Base-by-base conservation (phyloP, 176 grass and related monocot genomes). In the Raddia distichophylla region DNA sequence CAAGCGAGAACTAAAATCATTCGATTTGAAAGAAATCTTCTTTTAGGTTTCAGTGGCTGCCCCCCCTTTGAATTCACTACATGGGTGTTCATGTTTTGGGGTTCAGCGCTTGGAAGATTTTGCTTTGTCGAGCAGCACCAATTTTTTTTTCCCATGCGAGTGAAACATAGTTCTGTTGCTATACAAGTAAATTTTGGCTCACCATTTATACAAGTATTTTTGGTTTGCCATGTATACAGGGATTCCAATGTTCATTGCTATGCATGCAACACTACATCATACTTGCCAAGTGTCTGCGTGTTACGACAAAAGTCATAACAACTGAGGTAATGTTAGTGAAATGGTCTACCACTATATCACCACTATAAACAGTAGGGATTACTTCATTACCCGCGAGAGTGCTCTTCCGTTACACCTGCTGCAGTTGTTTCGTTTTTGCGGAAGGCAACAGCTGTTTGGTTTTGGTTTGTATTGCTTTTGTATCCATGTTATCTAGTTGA, bases 11-110 rank as follows among this genome's bases (percentile, higher is more conserved):
- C 59, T 69, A 49, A 64, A 85, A 58, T 40, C 9, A 12, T 59
- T 44, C 73, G 82, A 60, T 82, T 82, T 78, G 62, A 71, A 78
- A 72, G 50, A 48, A 80, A 43, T 59, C 32, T 37, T 57, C 68
- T 57, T 12, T 80, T 80, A 86, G 77, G 69, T 74, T 54, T 45
- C 22, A 42, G 16, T 86, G 76, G 69, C 50, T 42, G 84, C 37
- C 20, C 22, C 20, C 20, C 58, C 63, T 52, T 32, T 60, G 59
- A 60, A 66, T 89, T 86, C 33, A 73, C 58, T 60, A 44, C 22
- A n/a, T 73, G 53, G 16, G 67, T 73, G 78, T 86, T 86, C 53
- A 71, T 72, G 8, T 81, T 86, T 74, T 80, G 69, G 43, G 84
- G 60, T 7, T 80, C 51, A 77, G 78, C 51, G 51, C 3, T 20